Evolutionary conservation across 2,329 filamentous ascomycete genomes (phyloP), one percentile per base, ranked within the genome.

Genomic region (Cyphellophora attinorum): DNA sequence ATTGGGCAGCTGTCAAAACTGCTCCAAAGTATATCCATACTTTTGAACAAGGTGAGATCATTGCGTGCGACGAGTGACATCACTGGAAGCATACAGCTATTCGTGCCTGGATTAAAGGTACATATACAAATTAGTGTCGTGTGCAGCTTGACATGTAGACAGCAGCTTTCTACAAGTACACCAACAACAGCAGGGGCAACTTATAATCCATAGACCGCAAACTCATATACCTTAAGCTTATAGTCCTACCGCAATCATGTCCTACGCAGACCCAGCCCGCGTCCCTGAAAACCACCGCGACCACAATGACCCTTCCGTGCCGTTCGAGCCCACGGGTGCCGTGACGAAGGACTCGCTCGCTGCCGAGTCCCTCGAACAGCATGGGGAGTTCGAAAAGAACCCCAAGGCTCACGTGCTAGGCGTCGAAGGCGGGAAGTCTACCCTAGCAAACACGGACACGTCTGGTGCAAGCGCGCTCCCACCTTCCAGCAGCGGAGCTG

Each of bases 311-410:
- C 21, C 21, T n/a, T 54, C 62, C 29, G 70, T 74, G 17, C 70
- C 67, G 39, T 54, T 62, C 11, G 84, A 91, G 56, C 62, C 68
- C 11, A 63, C 79, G 4, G 85, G 85, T 34, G 50, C 65, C 16
- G 68, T 89, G 2, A 61, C 70, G 29, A 63, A 70, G 11, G 81
- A 81, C 58, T 89, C 82, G 5, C 75, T 93, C 4, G 85, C 85
- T 8, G 79, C 76, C 39, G 79, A 89, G 51, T 91, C 83, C 0
- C 59, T 75, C 39, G 61, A 65, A 30, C 47, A 62, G 14, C 68
- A 68, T 38, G 82, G 81, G 44, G 61, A 56, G 10, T 85, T 83
- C 49, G 61, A 69, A 27, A 55, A 68, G 37, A 82, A 84, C 58
- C 62, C 66, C 15, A 63, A 69, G 41, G 65, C 67, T 12, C 62